phyloP scores from a whole-genome alignment of 148 eudicot genomes.

The Nepenthes gracilis region DNA sequence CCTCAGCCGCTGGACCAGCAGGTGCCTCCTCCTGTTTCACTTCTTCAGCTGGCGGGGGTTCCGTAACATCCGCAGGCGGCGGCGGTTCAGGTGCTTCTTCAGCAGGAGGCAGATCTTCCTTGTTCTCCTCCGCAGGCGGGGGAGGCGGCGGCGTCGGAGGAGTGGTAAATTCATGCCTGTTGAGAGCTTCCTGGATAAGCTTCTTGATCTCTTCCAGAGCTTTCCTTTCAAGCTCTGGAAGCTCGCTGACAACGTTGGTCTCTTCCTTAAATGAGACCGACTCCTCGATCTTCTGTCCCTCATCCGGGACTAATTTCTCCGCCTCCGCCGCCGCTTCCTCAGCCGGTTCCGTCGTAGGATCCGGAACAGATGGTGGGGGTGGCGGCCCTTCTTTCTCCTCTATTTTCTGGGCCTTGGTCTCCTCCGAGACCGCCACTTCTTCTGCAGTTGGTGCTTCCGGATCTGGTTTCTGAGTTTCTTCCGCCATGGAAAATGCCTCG shows the following conservation, averaged over 20 bases:
- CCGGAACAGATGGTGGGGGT: conserved; percentile 19
- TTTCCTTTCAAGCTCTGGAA: conserved; percentile 58
- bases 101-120: conserved; percentile 1
- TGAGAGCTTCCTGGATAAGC: conserved; percentile 51
- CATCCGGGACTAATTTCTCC: conserved; percentile 6
- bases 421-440: conserved; percentile 20
- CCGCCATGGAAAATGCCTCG: conserved; percentile 27
- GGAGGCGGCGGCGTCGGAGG: conserved; percentile 18
- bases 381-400: conserved; percentile 13
- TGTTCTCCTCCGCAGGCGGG: conserved; percentile 7
- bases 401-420: conserved; percentile 6
- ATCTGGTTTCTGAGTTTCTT: conserved; percentile 20
- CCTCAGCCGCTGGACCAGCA: conserved; percentile 9
- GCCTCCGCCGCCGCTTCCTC: conserved; percentile 14
- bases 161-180: conserved; percentile 63
- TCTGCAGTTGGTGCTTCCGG: conserved; percentile 8
- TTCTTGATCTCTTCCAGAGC: conserved; percentile 74
- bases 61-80: conserved; percentile 10
- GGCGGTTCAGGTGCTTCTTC: conserved; percentile 1
- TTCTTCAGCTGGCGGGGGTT: conserved; percentile 10
- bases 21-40: conserved; percentile 18
- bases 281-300: conserved; percentile 27
- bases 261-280: conserved; percentile 66
- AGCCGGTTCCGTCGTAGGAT: conserved; percentile 15
- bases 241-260: conserved; percentile 57